Base-by-base conservation (phyloP, 305 asterid genomes). In the Solanum hybrid region DNA sequence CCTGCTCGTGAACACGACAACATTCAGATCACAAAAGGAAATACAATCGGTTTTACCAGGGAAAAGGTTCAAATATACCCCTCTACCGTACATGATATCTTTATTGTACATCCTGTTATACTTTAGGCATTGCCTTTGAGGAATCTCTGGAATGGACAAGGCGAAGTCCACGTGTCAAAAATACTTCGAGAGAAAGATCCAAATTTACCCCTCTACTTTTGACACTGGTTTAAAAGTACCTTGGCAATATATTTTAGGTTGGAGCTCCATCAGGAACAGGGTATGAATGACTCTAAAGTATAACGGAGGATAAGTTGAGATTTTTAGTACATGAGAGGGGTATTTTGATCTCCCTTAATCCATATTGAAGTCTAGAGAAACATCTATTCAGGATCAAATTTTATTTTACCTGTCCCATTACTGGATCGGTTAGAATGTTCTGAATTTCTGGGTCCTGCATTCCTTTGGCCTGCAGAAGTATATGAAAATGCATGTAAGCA, bases 401-500 rank as follows among this genome's bases (percentile, higher is more conserved):
- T 51, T 18, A 51, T 1, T 51, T 51, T 51, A 51, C 67, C 67
- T 51, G 67, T 51, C 67, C n/a, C 67, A 51, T 51, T 51, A 51
- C 67, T 51, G 67, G 67, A 51, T 51, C 67, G 10, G 67, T 51
- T 51, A 51, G 67, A 51, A 51, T 51, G 67, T 51, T 51, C n/a
- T 51, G 67, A 51, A 51, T 51, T 51, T 51, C 67, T 51, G 67
- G 67, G 67, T 51, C 67, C 67, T 51, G 67, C 67, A 51, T 16
- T 51, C 67, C 67, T 0, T 51, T 51, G 67, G 67, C 67, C 67
- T 51, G 67, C 10, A 51, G 0, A 16, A 51, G 67, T 51, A 16
- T 0, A 0, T 51, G 67, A 0, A 6, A 0, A 51, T 51, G 67
- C 67, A 51, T 51, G 67, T 51, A 18, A 16, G 22, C 64, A 51